Evolutionary conservation across 2,329 filamentous ascomycete genomes (phyloP).

Genomic region (Plectosphaerella cucumerina): DNA sequence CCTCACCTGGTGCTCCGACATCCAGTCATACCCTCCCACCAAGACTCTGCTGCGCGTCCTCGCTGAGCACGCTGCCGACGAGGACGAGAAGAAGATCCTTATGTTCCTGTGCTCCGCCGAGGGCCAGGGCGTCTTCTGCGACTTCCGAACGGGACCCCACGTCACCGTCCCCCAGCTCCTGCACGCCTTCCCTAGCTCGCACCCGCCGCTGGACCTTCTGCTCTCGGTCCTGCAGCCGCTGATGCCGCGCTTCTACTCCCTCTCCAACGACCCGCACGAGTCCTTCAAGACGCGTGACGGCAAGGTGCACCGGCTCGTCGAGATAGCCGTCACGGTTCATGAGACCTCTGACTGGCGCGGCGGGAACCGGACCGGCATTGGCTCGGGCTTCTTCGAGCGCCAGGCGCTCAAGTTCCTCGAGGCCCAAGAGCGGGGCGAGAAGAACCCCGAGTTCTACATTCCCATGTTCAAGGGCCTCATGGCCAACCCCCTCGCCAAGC

Average conservation of each 20-base stretch:
- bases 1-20: slow-evolving; percentile 92
- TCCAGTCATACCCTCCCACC: slow-evolving; percentile 87
- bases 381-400: slow-evolving; percentile 90
- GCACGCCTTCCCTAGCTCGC: slow-evolving; percentile 85
- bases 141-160: slow-evolving; percentile 85
- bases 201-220: slow-evolving; percentile 79
- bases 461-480: slow-evolving; percentile 99
- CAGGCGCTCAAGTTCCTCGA: slow-evolving; percentile 70
- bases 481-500: slow-evolving; percentile 88
- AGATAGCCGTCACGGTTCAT: slow-evolving; percentile 96
- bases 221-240: slow-evolving; percentile 78
- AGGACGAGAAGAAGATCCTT: slow-evolving; percentile 85
- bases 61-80: slow-evolving; percentile 76
- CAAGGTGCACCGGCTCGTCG: slow-evolving; percentile 74
- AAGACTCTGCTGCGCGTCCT: slow-evolving; percentile 82
- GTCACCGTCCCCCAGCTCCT: slow-evolving; percentile 83
- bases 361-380: slow-evolving; percentile 73
- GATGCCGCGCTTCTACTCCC: slow-evolving; percentile 97
- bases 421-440: slow-evolving; percentile 58
- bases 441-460: slow-evolving; percentile 62
- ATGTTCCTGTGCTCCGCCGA: slow-evolving; percentile 82
- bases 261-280: slow-evolving; percentile 92
- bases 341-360: slow-evolving; percentile 76
- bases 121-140: slow-evolving; percentile 89
- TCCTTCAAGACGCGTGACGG: slow-evolving; percentile 63